Evolutionary conservation across 2,329 filamentous ascomycete species (phyloP).

Genomic region (Cadophora sp.): DNA sequence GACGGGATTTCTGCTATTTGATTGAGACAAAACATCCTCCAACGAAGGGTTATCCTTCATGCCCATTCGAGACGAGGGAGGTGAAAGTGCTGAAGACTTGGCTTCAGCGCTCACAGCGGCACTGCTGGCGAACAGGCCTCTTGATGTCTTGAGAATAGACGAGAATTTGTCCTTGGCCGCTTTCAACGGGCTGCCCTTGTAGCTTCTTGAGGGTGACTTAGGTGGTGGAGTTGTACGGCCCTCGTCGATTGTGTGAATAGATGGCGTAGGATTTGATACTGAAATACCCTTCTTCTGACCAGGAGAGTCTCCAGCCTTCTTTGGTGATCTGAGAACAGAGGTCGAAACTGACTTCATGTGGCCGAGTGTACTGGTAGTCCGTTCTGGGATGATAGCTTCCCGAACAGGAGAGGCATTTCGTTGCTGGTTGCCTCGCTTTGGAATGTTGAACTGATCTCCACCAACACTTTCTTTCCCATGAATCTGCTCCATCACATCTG

Average conservation of each 20-base stretch:
- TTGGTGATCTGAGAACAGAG: constrained; percentile 61
- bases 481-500: constrained; percentile 66
- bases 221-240: constrained; percentile 40
- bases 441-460: constrained; percentile 54
- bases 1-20: constrained; percentile 39
- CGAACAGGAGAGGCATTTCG: constrained; percentile 42
- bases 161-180: constrained; percentile 93
- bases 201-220: constrained; percentile 62
- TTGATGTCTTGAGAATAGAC: constrained; percentile 87
- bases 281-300: constrained; percentile 65
- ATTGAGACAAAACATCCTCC: constrained; percentile 51
- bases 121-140: constrained; percentile 83
- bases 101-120: constrained; percentile 68
- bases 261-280: constrained; percentile 61
- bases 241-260: constrained; percentile 57
- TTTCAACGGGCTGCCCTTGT: constrained; percentile 81
- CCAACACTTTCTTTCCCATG: constrained; percentile 56
- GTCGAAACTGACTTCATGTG: constrained; percentile 71
- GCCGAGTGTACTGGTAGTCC: constrained; percentile 47
- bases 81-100: constrained; percentile 63
- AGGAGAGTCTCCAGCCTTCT: constrained; percentile 45
- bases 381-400: constrained; percentile 40
- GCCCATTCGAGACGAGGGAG: constrained; percentile 56
- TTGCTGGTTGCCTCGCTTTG: constrained; percentile 50
- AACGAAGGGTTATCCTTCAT: constrained; percentile 55